Percentiles rank a stretch among this genome's conserved stretches.
Evolutionary conservation across 805 yeast species (phyloP).

Genomic region (Myxozyma nipponensis): DNA sequence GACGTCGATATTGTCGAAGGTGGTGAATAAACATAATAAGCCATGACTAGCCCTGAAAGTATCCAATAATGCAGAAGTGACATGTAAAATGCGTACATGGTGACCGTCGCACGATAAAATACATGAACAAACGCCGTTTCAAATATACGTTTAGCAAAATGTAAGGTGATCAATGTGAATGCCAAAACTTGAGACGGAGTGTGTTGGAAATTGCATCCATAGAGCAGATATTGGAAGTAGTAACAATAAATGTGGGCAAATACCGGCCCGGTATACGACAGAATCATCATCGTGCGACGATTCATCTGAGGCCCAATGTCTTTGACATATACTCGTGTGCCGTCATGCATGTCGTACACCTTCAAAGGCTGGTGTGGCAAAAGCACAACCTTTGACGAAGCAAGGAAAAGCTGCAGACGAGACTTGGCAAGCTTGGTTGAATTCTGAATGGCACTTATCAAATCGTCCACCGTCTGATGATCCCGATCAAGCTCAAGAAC

Average conservation of each 20-base stretch:
- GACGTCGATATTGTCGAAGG: slow-evolving; percentile 1
- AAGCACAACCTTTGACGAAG: slow-evolving; percentile 13
- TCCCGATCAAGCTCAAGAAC: slow-evolving; percentile 24
- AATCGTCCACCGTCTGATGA: slow-evolving; percentile 17
- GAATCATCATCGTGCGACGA: slow-evolving; percentile 80
- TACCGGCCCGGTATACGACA: slow-evolving; percentile 91
- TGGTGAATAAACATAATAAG: slow-evolving; percentile 50
- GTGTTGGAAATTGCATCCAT: slow-evolving; percentile 40
- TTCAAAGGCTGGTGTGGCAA: slow-evolving; percentile 17
- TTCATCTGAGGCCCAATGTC: slow-evolving; percentile 63
- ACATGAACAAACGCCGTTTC: slow-evolving; percentile 82
- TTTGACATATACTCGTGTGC: slow-evolving; percentile 19
- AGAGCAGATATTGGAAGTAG: slow-evolving; percentile 40
- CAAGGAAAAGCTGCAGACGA: slow-evolving; percentile 12
- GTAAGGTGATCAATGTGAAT: slow-evolving; percentile 57
- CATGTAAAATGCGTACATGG: slow-evolving; percentile 76
- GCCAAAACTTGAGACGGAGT: slow-evolving; percentile 54
- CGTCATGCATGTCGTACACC: slow-evolving; percentile 23
- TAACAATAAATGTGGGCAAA: slow-evolving; percentile 70
- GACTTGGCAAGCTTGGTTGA: slow-evolving; percentile 15
- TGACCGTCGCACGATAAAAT: slow-evolving; percentile 89
- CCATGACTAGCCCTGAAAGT: slow-evolving; percentile 65
- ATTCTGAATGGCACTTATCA: slow-evolving; percentile 13
- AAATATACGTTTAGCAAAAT: slow-evolving; percentile 79
- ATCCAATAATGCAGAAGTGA: slow-evolving; percentile 90